A percentile compares a stretch with the other conserved stretches of the same genome.
Conservation (phyloP, 1,284 basidiomycete species). For the Boletellus sp. region DNA sequence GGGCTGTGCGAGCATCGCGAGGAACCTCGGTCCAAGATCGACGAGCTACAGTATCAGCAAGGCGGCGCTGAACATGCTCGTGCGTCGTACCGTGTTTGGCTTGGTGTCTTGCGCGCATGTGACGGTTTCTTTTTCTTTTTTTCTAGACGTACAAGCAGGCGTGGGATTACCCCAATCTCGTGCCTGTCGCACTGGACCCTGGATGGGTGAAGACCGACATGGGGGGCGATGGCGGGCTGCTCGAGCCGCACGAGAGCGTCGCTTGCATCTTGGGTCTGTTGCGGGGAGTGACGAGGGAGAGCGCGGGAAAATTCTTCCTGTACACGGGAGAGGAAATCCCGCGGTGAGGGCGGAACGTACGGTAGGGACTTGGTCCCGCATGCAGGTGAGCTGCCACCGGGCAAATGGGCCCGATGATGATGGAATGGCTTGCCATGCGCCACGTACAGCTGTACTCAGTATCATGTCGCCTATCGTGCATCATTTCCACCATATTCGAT, state of each 20-base stretch:
- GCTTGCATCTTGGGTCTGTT: conserved; percentile 12
- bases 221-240: conserved; percentile 7
- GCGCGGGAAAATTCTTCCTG: conserved; percentile 12
- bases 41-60: conserved; percentile 6
- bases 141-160: conserved; percentile 37
- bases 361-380: too few relatives aligned
- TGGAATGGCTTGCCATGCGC: too few relatives aligned
- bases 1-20: too few relatives aligned
- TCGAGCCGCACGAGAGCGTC: conserved; percentile 15
- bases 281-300: neutral
- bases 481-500: too few relatives aligned
- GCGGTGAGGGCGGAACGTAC: too few relatives aligned
- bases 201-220: too few relatives aligned
- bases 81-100: neutral
- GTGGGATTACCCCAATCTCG: conserved; percentile 29
- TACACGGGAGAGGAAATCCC: conserved; percentile 13
- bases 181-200: conserved; percentile 10
- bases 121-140: too few relatives aligned
- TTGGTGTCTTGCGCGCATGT: too few relatives aligned
- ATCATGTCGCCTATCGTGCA: too few relatives aligned
- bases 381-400: too few relatives aligned
- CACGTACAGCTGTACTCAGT: too few relatives aligned
- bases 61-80: conserved; percentile 17
- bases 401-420: too few relatives aligned
- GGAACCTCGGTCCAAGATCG: conserved; percentile 6